These are phyloP conservation scores for Scolecobasidium constrictum DNA, from an alignment of 2,329 filamentous ascomycete species.

Conservation along the genomic window DNA sequence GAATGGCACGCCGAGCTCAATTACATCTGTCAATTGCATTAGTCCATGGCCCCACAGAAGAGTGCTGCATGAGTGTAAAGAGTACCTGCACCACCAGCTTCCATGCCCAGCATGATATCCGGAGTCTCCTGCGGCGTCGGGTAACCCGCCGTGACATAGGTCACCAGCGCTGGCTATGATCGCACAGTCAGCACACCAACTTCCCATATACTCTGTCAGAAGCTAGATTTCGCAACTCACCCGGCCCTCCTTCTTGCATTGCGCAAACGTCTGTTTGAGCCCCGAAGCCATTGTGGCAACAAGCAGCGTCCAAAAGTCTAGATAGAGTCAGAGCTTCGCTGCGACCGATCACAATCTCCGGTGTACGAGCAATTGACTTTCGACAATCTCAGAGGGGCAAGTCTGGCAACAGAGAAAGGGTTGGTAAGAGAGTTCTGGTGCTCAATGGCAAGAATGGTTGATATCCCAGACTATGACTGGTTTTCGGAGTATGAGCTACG, in stretches of 20 bases:
- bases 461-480: too few relatives aligned
- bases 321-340: too few relatives aligned
- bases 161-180: slow-evolving; percentile 71
- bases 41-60: too few relatives aligned
- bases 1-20: slow-evolving; percentile 93
- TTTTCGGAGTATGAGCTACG: too few relatives aligned
- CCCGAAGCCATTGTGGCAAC: slow-evolving; percentile 1
- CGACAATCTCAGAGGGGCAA: too few relatives aligned
- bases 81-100: slow-evolving; percentile 80
- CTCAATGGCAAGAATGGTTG: too few relatives aligned
- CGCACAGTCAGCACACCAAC: not conserved
- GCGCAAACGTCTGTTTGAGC: slow-evolving; percentile 45
- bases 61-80: too few relatives aligned
- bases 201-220: not conserved
- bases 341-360: too few relatives aligned
- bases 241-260: slow-evolving; percentile 45
- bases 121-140: slow-evolving; percentile 74
- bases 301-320: too few relatives aligned
- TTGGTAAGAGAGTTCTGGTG: too few relatives aligned
- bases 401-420: too few relatives aligned
- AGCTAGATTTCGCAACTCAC: slow-evolving; percentile 29
- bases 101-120: slow-evolving; percentile 76
- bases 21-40: slow-evolving; percentile 53
- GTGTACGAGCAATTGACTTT: too few relatives aligned
- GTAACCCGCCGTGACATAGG: slow-evolving; percentile 92